Conservation (phyloP, 2,329 filamentous ascomycete genomes). For the Coniochaeta hoffmannii region DNA sequence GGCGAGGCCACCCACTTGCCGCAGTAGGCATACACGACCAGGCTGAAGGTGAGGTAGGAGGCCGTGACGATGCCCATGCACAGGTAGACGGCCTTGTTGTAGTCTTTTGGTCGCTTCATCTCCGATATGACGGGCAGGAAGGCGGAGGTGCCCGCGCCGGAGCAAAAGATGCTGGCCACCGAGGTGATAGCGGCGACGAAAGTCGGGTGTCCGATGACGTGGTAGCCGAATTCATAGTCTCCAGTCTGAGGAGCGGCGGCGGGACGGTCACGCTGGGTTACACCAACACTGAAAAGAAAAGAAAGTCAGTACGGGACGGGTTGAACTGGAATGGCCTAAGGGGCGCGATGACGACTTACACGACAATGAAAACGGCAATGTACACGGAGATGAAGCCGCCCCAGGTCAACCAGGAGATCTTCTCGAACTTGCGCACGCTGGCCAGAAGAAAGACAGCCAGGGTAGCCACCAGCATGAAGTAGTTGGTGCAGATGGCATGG, state of each 20-base stretch:
- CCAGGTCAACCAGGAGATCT: constrained; percentile 56
- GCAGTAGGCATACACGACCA: constrained; percentile 55
- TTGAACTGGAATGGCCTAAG: neutral
- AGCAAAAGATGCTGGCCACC: constrained; percentile 51
- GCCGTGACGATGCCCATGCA: constrained; percentile 49
- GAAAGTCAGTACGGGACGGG: neutral
- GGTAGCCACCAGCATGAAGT: constrained; percentile 46
- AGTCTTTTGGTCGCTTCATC: constrained; percentile 54
- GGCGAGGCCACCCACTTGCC: constrained; percentile 56
- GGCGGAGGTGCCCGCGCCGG: constrained; percentile 49
- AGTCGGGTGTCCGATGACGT: constrained; percentile 29
- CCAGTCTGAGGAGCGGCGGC: constrained; percentile 53
- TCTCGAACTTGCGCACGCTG: constrained; percentile 49
- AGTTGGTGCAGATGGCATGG: constrained; percentile 52
- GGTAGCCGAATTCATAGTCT: neutral
- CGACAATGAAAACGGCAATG: constrained; percentile 48
- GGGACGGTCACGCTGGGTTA: constrained; percentile 48
- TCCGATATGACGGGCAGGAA: constrained; percentile 59
- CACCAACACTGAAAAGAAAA: constrained; percentile 35
- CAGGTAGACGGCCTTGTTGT: constrained; percentile 49
- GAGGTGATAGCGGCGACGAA: constrained; percentile 54
- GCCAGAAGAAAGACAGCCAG: constrained; percentile 40
- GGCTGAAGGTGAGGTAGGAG: constrained; percentile 49
- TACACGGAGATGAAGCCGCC: constrained; percentile 52
- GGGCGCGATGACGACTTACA: constrained; percentile 24